Base-by-base conservation (phyloP, 345 rosid genomes). In the Salix caprea region DNA sequence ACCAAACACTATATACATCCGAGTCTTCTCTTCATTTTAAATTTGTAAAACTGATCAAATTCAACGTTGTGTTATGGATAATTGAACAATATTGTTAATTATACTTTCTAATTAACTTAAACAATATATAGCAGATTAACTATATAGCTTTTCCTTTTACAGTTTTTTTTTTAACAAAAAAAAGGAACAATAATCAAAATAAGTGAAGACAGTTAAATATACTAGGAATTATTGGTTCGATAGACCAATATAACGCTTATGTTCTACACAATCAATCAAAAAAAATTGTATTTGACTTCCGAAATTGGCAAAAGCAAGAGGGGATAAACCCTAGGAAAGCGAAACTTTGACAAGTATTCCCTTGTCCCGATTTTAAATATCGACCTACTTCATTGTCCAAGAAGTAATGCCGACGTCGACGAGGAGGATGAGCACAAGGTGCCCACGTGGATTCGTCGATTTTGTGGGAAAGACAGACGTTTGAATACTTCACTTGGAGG, bases 391-490 rank as follows among this genome's bases (percentile, higher is more conserved):
- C 24, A 46, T 58, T 64, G 72, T 77, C 54, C 48, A 50, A 60
- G 39, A 76, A 62, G 69, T 23, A 11, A 70, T 18, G 70, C 30
- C 69, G 0, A 3, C 44, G 21, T 66, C 69, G 74, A 72, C 77
- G 73, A 72, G 68, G 69, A 81, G 15, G 28, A 61, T 14, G 8
- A 11, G 23, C n/a, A 50, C 12, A 10, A 19, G 13, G 70, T 15
- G 77, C 65, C 77, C 86, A 80, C 74, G 78, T 76, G 80, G 58
- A 74, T 42, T 7, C 14, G 75, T 52, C 7, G 26, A 44, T 74
- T 28, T 39, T 66, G 62, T 4, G 4, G 28, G 61, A 0, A 26
- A 8, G 23, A 58, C 15, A 58, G 62, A 1, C 0, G 23, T 18
- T 52, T 19, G 23, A 52, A 6, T 52, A 2, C 6, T 19, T 60